These are phyloP conservation scores for Cornus florida DNA, from an alignment of 148 eudicot genomes.

Conservation along the genomic window DNA sequence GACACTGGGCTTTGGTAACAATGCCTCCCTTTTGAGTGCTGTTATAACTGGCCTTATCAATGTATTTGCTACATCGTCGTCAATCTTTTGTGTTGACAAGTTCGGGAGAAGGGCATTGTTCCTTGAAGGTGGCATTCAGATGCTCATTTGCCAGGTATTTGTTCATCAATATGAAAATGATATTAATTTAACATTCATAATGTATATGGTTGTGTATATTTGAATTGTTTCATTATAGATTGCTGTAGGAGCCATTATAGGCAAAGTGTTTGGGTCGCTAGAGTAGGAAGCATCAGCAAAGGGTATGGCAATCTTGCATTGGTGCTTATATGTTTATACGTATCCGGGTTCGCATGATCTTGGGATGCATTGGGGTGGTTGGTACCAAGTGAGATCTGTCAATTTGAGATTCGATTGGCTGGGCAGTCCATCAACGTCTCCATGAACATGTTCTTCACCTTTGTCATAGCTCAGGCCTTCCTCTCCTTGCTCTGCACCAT, in stretches of 20 bases:
- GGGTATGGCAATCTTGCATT: constrained; percentile 12
- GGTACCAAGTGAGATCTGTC: constrained; percentile 41
- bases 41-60: constrained; percentile 29
- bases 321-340: constrained; percentile 27
- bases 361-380: constrained; percentile 49
- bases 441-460: constrained; percentile 41
- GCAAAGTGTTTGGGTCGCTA: constrained; percentile 7
- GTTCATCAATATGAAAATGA: too few relatives aligned
- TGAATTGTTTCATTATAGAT: not conserved
- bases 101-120: constrained; percentile 31
- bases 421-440: constrained; percentile 24
- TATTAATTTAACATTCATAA: too few relatives aligned
- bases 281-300: constrained; percentile 20
- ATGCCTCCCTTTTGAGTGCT: constrained; percentile 36
- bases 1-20: constrained; percentile 33
- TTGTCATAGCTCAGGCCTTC: constrained; percentile 34
- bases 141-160: constrained; percentile 26
- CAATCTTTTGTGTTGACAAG: constrained; percentile 25
- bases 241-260: constrained; percentile 15
- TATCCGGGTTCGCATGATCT: constrained; percentile 34
- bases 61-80: constrained; percentile 22
- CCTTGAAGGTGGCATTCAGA: constrained; percentile 38
- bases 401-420: constrained; percentile 1
- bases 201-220: too few relatives aligned
- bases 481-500: constrained; percentile 31